Evolutionary conservation across 139 green algal genomes (phyloP), one percentile per base, ranked within the genome.

Genomic region (Chlamydomonas sp.): DNA sequence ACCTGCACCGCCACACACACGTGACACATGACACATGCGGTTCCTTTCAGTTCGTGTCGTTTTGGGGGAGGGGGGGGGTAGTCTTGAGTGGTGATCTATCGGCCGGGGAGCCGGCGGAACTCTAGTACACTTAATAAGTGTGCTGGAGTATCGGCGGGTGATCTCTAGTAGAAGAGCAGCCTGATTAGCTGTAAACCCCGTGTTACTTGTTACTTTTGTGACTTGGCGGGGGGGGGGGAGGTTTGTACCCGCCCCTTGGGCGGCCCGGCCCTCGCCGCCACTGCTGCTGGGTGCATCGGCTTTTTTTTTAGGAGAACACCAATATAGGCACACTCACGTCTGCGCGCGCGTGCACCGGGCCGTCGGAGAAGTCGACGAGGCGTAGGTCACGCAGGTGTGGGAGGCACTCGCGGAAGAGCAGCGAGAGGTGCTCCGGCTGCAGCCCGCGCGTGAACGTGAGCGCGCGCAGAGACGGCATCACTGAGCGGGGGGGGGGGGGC

Each of bases 311-410:
- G n/a, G n/a, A n/a, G n/a, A n/a, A n/a, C n/a, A n/a, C n/a, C n/a
- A n/a, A n/a, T n/a, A n/a, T n/a, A n/a, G n/a, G n/a, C n/a, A n/a
- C n/a, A n/a, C n/a, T n/a, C n/a, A n/a, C n/a, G n/a, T n/a, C n/a
- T n/a, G n/a, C n/a, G n/a, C 30, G 37, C 3, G 38, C 30, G 43
- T 74, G 59, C 31, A 74, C 4, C 26, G 36, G n/a, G 50, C 38
- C 39, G 1, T 74, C 69, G 26, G 16, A 34, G 1, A 74, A n/a
- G 58, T 74, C 69, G 10, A 74, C 4, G 10, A 38, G 26, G 22
- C 5, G 2, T 20, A 74, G 38, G 16, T 48, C 36, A 58, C 62
- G 57, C n/a, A 60, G 68, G 22, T 66, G 59, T 5, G 59, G 59
- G 10, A 66, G 6, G 29, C 33, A 48, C 8, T 66, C 26, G 20